Conservation (phyloP, 2,329 filamentous ascomycete genomes). For the Biscogniauxia mediterranea region DNA sequence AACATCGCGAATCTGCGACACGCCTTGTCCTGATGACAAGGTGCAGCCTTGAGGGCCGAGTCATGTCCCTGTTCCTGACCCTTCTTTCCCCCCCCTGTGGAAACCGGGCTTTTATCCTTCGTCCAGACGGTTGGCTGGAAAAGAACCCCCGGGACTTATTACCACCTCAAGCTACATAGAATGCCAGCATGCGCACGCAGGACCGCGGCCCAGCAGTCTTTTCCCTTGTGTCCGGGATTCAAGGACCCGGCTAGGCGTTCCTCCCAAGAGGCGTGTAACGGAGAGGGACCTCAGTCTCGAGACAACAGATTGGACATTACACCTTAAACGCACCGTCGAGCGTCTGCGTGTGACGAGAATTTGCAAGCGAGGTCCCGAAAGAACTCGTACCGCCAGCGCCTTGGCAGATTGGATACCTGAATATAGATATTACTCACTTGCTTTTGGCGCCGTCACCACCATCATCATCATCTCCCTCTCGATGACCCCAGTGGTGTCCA, state of each 20-base stretch:
- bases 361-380: neutral
- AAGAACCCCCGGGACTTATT: conserved; percentile 11
- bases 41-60: conserved; percentile 8
- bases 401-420: neutral
- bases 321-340: conserved; percentile 2
- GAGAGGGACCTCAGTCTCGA: neutral
- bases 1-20: conserved; percentile 26
- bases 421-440: neutral
- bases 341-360: conserved; percentile 1
- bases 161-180: conserved; percentile 6
- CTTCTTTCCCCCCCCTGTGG: conserved; percentile 4
- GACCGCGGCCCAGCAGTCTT: conserved; percentile 11
- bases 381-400: neutral
- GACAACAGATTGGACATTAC: conserved; percentile 4
- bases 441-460: neutral
- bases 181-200: conserved; percentile 20
- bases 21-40: conserved; percentile 9
- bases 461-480: neutral
- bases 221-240: conserved; percentile 20
- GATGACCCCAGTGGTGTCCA: neutral
- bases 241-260: conserved; percentile 16
- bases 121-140: conserved; percentile 8
- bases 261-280: conserved; percentile 11
- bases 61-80: conserved; percentile 18
- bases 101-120: conserved; percentile 16